Evolutionary conservation across 1,139 yeast genomes (phyloP).

Genomic region (Yamadazyma diddensiae): DNA sequence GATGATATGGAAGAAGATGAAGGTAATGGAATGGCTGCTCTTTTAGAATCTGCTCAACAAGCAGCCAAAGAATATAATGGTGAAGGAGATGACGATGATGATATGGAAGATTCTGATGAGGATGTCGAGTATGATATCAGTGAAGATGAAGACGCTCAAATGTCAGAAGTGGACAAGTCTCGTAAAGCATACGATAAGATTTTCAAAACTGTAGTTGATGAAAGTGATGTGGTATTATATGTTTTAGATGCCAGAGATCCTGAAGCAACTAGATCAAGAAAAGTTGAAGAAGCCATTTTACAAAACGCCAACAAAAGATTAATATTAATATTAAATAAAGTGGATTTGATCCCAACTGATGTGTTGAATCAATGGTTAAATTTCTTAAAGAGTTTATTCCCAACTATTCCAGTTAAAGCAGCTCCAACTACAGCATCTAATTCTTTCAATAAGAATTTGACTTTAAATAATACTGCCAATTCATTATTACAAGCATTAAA

Average conservation of each 20-base stretch:
- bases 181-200: constrained; percentile 92
- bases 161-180: constrained; percentile 61
- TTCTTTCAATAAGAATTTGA: constrained; percentile 72
- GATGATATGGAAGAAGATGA: constrained; percentile 40
- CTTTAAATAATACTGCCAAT: constrained; percentile 69
- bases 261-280: constrained; percentile 87
- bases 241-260: constrained; percentile 98
- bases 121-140: constrained; percentile 42
- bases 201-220: constrained; percentile 77
- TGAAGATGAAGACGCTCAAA: constrained; percentile 38
- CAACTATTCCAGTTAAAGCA: constrained; percentile 88
- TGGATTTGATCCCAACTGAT: constrained; percentile 85
- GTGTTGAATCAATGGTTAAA: constrained; percentile 83
- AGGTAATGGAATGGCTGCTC: constrained; percentile 73
- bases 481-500: constrained; percentile 78
- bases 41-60: constrained; percentile 82
- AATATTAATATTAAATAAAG: constrained; percentile 82
- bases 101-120: constrained; percentile 47
- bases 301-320: constrained; percentile 77
- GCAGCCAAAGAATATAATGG: constrained; percentile 76
- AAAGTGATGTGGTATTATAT: constrained; percentile 85
- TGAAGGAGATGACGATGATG: constrained; percentile 39
- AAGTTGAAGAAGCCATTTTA: constrained; percentile 85
- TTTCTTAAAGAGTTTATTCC: constrained; percentile 77
- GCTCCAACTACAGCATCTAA: constrained; percentile 52